A percentile compares a stretch with the other conserved stretches of the same genome.
These are phyloP conservation scores for Hypoxylon rubiginosum DNA, from an alignment of 2,329 filamentous ascomycete species.

Conservation along the genomic window DNA sequence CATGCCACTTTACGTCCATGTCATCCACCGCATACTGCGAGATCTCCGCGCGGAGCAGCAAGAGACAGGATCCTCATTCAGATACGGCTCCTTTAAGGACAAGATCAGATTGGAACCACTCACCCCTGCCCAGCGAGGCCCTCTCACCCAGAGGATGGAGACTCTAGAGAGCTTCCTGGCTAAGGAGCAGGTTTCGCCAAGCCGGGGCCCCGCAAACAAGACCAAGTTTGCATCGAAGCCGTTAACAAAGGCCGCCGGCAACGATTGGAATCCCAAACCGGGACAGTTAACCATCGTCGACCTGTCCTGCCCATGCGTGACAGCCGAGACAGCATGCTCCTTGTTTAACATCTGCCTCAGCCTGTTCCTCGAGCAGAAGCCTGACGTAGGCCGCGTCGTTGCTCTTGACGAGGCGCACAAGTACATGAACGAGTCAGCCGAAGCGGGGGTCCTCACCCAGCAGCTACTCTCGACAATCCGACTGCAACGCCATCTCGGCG, in stretches of 20 bases:
- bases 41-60: slow-evolving; percentile 66
- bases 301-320: slow-evolving; percentile 79
- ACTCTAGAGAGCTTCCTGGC: slow-evolving; percentile 75
- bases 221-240: not conserved
- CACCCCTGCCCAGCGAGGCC: slow-evolving; percentile 62
- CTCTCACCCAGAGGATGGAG: slow-evolving; percentile 71
- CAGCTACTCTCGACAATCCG: slow-evolving; percentile 74
- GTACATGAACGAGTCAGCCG: slow-evolving; percentile 72
- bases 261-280: slow-evolving; percentile 52
- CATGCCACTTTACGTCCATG: slow-evolving; percentile 70
- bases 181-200: not conserved
- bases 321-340: slow-evolving; percentile 74
- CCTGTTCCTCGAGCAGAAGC: slow-evolving; percentile 71
- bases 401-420: slow-evolving; percentile 86
- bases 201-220: not conserved
- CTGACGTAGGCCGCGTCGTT: slow-evolving; percentile 68
- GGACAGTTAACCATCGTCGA: slow-evolving; percentile 76
- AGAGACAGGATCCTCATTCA: slow-evolving; percentile 54
- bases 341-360: slow-evolving; percentile 80
- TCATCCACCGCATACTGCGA: slow-evolving; percentile 68
- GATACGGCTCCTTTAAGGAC: slow-evolving; percentile 63
- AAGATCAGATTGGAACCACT: slow-evolving; percentile 57
- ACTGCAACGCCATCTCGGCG: slow-evolving; percentile 77
- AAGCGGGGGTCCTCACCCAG: slow-evolving; percentile 71
- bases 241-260: slow-evolving; percentile 26